A percentile compares a stretch with the other conserved stretches of the same genome.
These are phyloP conservation scores for Glycyrrhiza uralensis DNA, from an alignment of 306 rosid species.

Conservation along the genomic window DNA sequence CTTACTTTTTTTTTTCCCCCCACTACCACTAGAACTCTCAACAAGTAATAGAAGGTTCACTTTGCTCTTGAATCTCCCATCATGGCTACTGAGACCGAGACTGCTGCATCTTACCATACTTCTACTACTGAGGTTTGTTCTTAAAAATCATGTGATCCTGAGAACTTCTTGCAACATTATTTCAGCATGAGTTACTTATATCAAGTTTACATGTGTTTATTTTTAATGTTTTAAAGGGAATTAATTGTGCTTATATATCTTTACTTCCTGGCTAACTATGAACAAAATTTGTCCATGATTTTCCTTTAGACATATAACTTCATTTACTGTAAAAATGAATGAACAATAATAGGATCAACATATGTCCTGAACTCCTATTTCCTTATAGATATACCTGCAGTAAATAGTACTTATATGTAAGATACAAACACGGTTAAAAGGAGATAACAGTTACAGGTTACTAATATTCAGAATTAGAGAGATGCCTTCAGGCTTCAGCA, in stretches of 20 bases:
- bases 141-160: background rate
- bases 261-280: background rate
- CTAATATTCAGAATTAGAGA: no score
- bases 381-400: background rate
- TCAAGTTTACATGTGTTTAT: no score
- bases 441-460: no score
- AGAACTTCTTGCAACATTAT: background rate
- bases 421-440: no score
- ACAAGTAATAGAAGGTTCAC: background rate
- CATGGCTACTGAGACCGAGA: constrained; percentile 50
- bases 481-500: no score
- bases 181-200: background rate
- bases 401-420: no score
- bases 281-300: background rate
- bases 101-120: no score
- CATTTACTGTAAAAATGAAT: background rate
- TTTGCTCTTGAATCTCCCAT: constrained; percentile 8
- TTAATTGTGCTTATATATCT: background rate
- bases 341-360: background rate
- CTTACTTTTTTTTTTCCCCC: constrained; percentile 7
- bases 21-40: background rate
- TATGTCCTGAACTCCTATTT: background rate
- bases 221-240: no score
- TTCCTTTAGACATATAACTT: background rate
- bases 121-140: constrained; percentile 37